Evolutionary conservation across 352 stramenopile genomes (phyloP), one percentile per base, ranked within the genome.

Genomic region (Poterioochromonas sp.): DNA sequence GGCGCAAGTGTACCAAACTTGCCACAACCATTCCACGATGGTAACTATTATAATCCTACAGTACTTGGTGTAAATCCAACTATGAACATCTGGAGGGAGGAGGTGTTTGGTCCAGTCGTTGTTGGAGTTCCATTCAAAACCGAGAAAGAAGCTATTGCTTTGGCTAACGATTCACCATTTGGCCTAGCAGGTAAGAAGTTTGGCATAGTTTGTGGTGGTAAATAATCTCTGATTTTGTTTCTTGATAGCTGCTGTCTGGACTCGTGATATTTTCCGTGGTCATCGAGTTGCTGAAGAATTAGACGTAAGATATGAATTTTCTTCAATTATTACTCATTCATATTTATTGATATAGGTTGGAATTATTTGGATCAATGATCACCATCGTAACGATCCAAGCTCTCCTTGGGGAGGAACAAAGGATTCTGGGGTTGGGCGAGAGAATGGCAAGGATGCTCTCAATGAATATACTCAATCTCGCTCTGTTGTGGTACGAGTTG

Each of bases 401-500:
- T 87, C 91, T 0, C 89, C 91, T 11, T 97, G 91, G 89, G 91
- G 91, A 39, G 92, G 92, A 12, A 90, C 86, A 80, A 97, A 96
- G 85, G 83, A 90, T 58, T 95, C 88, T 22, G 93, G 93, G 0
- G 80, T 97, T 5, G 93, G 93, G 18, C 88, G 91, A 58, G 92
- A 97, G 81, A 96, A 97, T 79, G 92, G 93, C 5, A 79, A 90
- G 20, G 87, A 87, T 0, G 88, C 88, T 26, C 82, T 93, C 53
- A 82, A 92, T 18, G 90, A 92, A 41, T 96, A 91, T 88, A 95
- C 91, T 65, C 89, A 95, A 82, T 80, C 92, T 60, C 94, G 94
- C 80, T 93, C 87, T 20, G 86, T 95, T 54, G 82, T 93, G 22
- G 83, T 90, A 47, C 81, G 85, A 43, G 90, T 83, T 39, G 83